phyloP scores from a whole-genome alignment of 1,284 basidiomycete species.

The Malassezia vespertilionis region DNA sequence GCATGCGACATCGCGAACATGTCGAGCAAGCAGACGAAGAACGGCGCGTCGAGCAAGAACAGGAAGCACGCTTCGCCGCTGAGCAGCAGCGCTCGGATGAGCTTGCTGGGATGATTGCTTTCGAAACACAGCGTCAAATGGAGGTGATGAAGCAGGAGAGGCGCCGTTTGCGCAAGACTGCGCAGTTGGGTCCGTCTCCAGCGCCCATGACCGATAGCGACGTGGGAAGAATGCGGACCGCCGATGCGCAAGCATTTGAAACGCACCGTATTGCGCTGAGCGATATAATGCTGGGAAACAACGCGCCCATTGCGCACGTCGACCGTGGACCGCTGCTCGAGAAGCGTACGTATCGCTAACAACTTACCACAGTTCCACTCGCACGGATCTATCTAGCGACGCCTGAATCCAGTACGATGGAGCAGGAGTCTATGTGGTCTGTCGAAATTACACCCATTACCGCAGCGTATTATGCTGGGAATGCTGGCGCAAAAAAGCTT shows the following conservation, averaged over 20 bases:
- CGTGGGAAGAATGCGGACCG: not conserved
- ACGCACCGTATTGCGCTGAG: not conserved
- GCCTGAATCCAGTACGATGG: slow-evolving; percentile 18
- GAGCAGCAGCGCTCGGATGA: slow-evolving; percentile 22
- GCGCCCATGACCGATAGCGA: not conserved
- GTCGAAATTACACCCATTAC: slow-evolving; percentile 34
- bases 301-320: not conserved
- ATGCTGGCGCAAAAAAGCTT: slow-evolving; percentile 33
- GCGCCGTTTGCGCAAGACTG: slow-evolving; percentile 7
- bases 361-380: slow-evolving; percentile 18
- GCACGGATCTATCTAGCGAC: slow-evolving; percentile 25
- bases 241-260: slow-evolving; percentile 1
- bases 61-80: slow-evolving; percentile 21
- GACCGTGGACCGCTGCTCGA: slow-evolving; percentile 27
- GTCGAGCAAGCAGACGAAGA: slow-evolving; percentile 24
- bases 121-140: slow-evolving; percentile 29
- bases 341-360: no score
- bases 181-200: not conserved
- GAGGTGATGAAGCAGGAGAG: slow-evolving; percentile 25
- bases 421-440: slow-evolving; percentile 18
- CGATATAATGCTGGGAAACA: not conserved
- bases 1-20: slow-evolving; percentile 31
- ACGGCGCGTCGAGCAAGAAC: slow-evolving; percentile 6
- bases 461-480: slow-evolving; percentile 29
- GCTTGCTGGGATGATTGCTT: slow-evolving; percentile 31